Percentiles rank a stretch among this genome's conserved stretches.
phyloP scores from a whole-genome alignment of 2,329 filamentous ascomycete species.

The Xylaria sp. region DNA sequence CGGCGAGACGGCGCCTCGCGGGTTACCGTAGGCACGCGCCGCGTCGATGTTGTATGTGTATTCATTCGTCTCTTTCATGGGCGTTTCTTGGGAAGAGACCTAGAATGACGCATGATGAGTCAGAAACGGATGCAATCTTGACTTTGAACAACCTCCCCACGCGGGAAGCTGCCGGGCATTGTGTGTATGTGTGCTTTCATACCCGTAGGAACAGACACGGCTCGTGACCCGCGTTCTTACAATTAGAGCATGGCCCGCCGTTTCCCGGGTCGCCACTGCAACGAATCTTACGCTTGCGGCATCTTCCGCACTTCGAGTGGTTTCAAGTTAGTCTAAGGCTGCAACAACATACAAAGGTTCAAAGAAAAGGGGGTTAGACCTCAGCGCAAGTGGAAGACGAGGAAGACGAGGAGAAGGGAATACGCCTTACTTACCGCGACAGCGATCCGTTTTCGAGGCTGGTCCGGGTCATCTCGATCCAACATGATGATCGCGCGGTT shows the following conservation, averaged over 20 bases:
- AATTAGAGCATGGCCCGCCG: constrained; percentile 83
- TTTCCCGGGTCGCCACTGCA: constrained; percentile 87
- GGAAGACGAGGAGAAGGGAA: not conserved
- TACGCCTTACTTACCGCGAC: constrained; percentile 62
- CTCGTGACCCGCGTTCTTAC: constrained; percentile 76
- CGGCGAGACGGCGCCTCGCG: constrained; percentile 45
- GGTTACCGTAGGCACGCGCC: constrained; percentile 47
- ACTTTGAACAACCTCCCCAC: not conserved
- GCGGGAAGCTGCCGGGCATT: not conserved
- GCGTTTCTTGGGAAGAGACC: constrained; percentile 54
- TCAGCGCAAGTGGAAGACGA: constrained; percentile 18
- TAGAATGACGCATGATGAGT: constrained; percentile 34
- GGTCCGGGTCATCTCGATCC: constrained; percentile 57
- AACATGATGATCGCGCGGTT: constrained; percentile 52
- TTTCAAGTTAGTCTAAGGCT: constrained; percentile 34
- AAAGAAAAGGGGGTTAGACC: constrained; percentile 17
- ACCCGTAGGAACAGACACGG: constrained; percentile 86
- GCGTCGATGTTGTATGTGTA: constrained; percentile 52
- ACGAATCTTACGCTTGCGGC: constrained; percentile 92
- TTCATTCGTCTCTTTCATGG: constrained; percentile 47
- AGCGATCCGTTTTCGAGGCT: constrained; percentile 66
- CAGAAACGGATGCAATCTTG: not conserved
- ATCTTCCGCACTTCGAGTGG: constrained; percentile 78
- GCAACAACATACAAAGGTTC: not conserved
- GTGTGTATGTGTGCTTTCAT: constrained; percentile 38